These are phyloP conservation scores for Aspergillus nidulans DNA, from an alignment of 495 filamentous ascomycete genomes.

Conservation along the genomic window DNA sequence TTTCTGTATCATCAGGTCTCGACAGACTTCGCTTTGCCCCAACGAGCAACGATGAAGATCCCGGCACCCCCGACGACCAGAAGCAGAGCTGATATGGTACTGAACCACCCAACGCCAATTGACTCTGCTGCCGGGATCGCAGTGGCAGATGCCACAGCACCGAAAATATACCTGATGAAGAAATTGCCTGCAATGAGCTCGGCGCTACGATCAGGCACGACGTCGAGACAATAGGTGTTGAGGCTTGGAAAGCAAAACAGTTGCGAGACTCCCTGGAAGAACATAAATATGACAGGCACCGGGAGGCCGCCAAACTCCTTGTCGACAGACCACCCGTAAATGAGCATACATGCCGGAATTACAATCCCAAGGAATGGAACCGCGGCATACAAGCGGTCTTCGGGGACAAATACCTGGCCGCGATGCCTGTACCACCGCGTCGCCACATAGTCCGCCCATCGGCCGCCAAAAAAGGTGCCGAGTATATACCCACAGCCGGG, in stretches of 20 bases:
- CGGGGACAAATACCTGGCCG: slow-evolving; percentile 55
- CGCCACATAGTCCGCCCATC: slow-evolving; percentile 64
- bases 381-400: slow-evolving; percentile 63
- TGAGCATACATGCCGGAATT: slow-evolving; percentile 60
- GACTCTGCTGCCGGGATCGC: slow-evolving; percentile 60
- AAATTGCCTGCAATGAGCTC: slow-evolving; percentile 74
- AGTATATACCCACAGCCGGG: slow-evolving; percentile 66
- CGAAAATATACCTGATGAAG: slow-evolving; percentile 65
- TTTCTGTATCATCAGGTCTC: not conserved
- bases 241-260: slow-evolving; percentile 68
- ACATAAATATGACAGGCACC: slow-evolving; percentile 65
- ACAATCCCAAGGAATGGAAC: slow-evolving; percentile 55
- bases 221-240: slow-evolving; percentile 74
- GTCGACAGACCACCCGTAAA: slow-evolving; percentile 72
- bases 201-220: slow-evolving; percentile 60
- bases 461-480: slow-evolving; percentile 67
- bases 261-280: slow-evolving; percentile 66
- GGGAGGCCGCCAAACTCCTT: slow-evolving; percentile 61
- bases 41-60: not conserved
- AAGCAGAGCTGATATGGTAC: slow-evolving; percentile 6
- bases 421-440: slow-evolving; percentile 58
- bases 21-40: not conserved
- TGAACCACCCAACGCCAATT: slow-evolving; percentile 57
- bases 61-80: not conserved
- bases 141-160: slow-evolving; percentile 59